phyloP scores from a whole-genome alignment of 768 basidiomycete genomes.

The Boletus patriciae region DNA sequence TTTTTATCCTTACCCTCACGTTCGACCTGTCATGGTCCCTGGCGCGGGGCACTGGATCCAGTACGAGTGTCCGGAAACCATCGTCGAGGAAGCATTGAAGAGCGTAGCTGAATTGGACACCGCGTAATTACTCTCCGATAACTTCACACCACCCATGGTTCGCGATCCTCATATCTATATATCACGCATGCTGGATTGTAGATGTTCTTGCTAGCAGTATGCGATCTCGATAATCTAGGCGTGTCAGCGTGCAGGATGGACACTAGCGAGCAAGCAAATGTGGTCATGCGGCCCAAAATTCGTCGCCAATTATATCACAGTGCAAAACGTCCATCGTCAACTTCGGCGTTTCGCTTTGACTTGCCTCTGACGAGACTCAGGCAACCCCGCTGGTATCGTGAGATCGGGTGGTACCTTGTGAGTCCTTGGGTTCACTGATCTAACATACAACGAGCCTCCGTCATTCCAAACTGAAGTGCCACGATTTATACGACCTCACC shows the following conservation, averaged over 20 bases:
- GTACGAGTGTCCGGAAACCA: constrained; percentile 20
- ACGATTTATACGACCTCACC: constrained; percentile 30
- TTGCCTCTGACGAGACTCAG: constrained; percentile 26
- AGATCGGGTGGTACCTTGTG: not conserved
- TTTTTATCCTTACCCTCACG: constrained; percentile 14
- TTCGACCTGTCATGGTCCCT: constrained; percentile 12
- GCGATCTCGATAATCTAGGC: no score
- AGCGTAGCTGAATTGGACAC: constrained; percentile 14
- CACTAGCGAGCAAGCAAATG: constrained; percentile 42
- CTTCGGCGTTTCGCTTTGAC: constrained; percentile 36
- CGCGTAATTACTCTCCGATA: no score
- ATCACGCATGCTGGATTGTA: no score
- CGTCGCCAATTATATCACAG: constrained; percentile 80
- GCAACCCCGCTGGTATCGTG: not conserved
- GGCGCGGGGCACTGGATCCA: constrained; percentile 28
- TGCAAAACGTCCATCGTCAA: constrained; percentile 63
- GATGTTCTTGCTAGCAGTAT: no score
- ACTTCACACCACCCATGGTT: no score
- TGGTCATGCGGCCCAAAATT: constrained; percentile 72
- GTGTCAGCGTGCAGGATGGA: no score
- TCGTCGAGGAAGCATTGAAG: constrained; percentile 21
- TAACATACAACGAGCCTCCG: not conserved
- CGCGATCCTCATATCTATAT: no score
- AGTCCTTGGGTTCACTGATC: constrained; percentile 10
- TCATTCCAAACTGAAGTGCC: not conserved